Conservation (phyloP, 148 eudicot genomes). For the Chenopodium album region DNA sequence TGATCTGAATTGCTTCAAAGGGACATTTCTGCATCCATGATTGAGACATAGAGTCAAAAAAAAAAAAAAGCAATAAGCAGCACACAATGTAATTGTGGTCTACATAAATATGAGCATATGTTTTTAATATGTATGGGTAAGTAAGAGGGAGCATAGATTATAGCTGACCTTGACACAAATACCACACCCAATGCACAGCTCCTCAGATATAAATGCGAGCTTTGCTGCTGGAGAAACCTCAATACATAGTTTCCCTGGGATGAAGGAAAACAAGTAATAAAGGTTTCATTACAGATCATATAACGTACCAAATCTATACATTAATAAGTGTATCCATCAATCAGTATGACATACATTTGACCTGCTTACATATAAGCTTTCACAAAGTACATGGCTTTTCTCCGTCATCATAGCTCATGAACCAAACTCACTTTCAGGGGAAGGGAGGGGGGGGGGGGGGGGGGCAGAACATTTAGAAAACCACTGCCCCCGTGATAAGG, state of each 20-base stretch:
- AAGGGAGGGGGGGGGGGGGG: too few species aligned
- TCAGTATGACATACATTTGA: neutral
- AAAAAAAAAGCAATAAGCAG: neutral
- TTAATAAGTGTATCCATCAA: neutral
- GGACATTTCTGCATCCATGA: conserved; percentile 80
- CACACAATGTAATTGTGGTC: neutral
- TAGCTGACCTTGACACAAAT: conserved; percentile 79
- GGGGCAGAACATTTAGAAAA: neutral
- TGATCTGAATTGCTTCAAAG: conserved; percentile 93
- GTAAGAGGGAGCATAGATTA: conserved; percentile 4
- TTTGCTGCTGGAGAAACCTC: conserved; percentile 76
- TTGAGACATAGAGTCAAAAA: neutral
- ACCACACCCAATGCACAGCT: conserved; percentile 95
- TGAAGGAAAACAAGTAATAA: neutral
- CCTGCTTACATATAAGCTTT: neutral
- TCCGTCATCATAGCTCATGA: neutral
- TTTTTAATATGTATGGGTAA: neutral
- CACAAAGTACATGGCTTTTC: neutral
- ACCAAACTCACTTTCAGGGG: neutral
- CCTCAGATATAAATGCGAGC: conserved; percentile 92
- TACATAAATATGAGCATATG: neutral
- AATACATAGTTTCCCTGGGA: conserved; percentile 86
- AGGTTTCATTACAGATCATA: neutral
- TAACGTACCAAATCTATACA: neutral
- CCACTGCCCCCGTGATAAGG: neutral